Conservation (phyloP, 169 alveolate genomes). For the Cryptosporidium andersoni region DNA sequence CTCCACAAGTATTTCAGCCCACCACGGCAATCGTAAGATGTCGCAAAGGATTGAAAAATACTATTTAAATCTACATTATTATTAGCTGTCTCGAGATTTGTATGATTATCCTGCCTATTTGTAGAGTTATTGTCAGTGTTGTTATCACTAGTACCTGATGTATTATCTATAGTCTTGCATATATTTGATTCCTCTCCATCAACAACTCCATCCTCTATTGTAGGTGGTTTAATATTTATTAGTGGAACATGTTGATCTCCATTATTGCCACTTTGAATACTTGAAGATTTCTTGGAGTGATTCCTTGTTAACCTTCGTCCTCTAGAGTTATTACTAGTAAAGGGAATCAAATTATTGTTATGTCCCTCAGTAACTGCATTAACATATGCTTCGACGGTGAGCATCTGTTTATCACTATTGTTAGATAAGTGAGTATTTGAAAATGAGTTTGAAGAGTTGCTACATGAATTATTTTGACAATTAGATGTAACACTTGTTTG, state of each 20-base stretch:
- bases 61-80: conserved; percentile 52
- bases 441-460: background rate
- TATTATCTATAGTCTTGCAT: conserved; percentile 9
- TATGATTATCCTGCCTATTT: background rate
- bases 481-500: conserved; percentile 15
- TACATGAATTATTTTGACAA: conserved; percentile 3
- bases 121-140: conserved; percentile 11
- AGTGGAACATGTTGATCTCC: background rate
- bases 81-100: conserved; percentile 24
- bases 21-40: conserved; percentile 61
- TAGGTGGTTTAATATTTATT: conserved; percentile 11
- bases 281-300: conserved; percentile 37
- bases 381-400: conserved; percentile 64
- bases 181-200: conserved; percentile 51
- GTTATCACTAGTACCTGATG: conserved; percentile 4
- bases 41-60: conserved; percentile 30
- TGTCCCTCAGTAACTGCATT: conserved; percentile 59
- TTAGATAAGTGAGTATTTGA: background rate
- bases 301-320: conserved; percentile 70
- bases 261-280: background rate
- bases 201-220: conserved; percentile 2
- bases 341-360: conserved; percentile 11
- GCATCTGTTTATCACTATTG: conserved; percentile 33
- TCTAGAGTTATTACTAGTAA: conserved; percentile 18
- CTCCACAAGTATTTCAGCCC: conserved; percentile 64